Conservation (phyloP, 768 basidiomycete genomes). For the Lactifluus hygrophoroides region DNA sequence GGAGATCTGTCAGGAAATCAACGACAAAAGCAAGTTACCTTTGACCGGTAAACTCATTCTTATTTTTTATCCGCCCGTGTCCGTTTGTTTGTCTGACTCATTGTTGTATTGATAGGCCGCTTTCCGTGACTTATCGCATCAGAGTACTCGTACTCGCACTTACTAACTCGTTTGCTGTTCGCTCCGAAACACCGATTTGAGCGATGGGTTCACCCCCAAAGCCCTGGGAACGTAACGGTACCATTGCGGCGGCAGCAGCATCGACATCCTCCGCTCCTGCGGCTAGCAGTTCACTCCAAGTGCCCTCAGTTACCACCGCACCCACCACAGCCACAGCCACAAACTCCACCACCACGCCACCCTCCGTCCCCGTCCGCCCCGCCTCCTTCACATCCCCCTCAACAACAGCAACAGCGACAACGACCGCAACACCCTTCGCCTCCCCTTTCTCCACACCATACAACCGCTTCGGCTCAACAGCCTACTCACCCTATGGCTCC, state of each 20-base stretch:
- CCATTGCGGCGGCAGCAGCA: slow-evolving; percentile 21
- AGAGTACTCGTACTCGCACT: background rate
- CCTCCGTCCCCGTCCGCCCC: slow-evolving; percentile 57
- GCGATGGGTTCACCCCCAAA: slow-evolving; percentile 80
- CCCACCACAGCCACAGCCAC: background rate
- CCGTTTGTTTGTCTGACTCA: no score
- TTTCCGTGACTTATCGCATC: background rate
- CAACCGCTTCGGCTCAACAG: slow-evolving; percentile 33
- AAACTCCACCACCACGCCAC: slow-evolving; percentile 7
- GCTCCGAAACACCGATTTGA: slow-evolving; percentile 17
- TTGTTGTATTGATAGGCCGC: no score
- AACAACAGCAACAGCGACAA: slow-evolving; percentile 22
- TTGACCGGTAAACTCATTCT: no score
- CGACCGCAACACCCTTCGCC: slow-evolving; percentile 31
- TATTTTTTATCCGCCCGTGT: no score
- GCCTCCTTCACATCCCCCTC: slow-evolving; percentile 33
- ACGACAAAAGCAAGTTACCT: no score
- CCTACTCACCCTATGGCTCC: slow-evolving; percentile 33
- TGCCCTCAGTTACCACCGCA: background rate
- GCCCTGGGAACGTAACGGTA: slow-evolving; percentile 68
- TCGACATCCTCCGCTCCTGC: slow-evolving; percentile 38
- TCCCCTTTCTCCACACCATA: slow-evolving; percentile 32
- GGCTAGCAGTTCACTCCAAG: slow-evolving; percentile 47
- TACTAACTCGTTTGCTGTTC: background rate
- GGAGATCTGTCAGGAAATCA: no score